Evolutionary conservation across 106 monocot species (phyloP).

Genomic region (Dendrobium nobile): DNA sequence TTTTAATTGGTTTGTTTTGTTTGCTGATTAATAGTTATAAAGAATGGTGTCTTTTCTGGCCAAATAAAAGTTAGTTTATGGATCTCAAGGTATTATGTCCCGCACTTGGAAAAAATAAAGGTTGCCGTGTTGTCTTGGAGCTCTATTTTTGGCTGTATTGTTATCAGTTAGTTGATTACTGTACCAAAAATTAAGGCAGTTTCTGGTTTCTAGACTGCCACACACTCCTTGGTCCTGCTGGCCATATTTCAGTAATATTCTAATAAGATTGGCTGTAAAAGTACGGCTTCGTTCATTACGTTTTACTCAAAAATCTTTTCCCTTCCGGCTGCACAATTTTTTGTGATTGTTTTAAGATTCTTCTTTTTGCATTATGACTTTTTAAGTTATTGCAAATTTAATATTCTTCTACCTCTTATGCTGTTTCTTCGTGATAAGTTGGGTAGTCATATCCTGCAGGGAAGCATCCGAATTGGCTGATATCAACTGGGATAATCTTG

Average conservation of each 20-base stretch:
- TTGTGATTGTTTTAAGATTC: neutral
- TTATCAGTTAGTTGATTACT: too few species aligned
- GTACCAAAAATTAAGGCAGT: neutral
- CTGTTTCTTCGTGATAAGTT: slow-evolving; percentile 1
- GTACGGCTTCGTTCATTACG: too few species aligned
- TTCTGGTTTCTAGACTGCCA: neutral
- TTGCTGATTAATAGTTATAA: neutral
- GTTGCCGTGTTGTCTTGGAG: too few species aligned
- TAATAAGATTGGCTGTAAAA: too few species aligned
- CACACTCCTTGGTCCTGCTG: too few species aligned
- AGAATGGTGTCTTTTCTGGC: too few species aligned
- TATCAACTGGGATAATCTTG: slow-evolving; percentile 77
- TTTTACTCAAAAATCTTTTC: neutral
- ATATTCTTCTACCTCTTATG: neutral
- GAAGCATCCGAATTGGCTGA: slow-evolving; percentile 34
- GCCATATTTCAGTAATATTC: too few species aligned
- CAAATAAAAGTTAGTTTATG: too few species aligned
- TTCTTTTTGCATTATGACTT: neutral
- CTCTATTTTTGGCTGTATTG: too few species aligned
- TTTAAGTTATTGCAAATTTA: neutral
- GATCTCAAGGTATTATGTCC: too few species aligned
- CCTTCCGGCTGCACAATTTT: neutral
- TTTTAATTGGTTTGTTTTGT: neutral
- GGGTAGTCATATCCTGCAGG: slow-evolving; percentile 23
- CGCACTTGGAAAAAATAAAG: too few species aligned